phyloP scores from a whole-genome alignment of 192 early-diverging fungal species.

The Lobosporangium transversale region DNA sequence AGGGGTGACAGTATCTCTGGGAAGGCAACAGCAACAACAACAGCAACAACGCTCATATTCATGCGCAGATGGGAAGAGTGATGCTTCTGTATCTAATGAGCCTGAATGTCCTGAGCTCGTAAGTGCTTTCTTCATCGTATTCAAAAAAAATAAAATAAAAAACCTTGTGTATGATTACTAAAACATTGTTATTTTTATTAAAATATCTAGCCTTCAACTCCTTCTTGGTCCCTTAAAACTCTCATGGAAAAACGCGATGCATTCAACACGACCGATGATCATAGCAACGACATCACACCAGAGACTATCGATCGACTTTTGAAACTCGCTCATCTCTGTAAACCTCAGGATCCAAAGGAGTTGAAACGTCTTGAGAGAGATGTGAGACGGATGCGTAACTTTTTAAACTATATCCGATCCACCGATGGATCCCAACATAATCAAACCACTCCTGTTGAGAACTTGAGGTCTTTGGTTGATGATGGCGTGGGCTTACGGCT shows the following conservation, averaged over 20 bases:
- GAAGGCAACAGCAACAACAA: too few species aligned
- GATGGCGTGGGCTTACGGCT: slow-evolving; percentile 30
- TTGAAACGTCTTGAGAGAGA: slow-evolving; percentile 26
- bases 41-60: not conserved
- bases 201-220: slow-evolving; percentile 12
- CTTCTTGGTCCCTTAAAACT: slow-evolving; percentile 38
- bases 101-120: slow-evolving; percentile 21
- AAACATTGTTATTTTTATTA: too few species aligned
- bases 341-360: slow-evolving; percentile 26
- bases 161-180: too few species aligned
- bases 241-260: slow-evolving; percentile 21
- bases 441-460: slow-evolving; percentile 4
- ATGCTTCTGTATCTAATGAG: not conserved
- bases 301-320: slow-evolving; percentile 32
- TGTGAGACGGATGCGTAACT: slow-evolving; percentile 36
- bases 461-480: slow-evolving; percentile 39
- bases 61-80: not conserved
- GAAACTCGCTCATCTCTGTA: slow-evolving; percentile 25
- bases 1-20: not conserved
- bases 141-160: too few species aligned
- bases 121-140: not conserved
- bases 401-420: slow-evolving; percentile 33
- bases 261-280: not conserved
- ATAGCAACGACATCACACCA: slow-evolving; percentile 28
- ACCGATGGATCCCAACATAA: slow-evolving; percentile 5